phyloP scores from a whole-genome alignment of 208 protist genomes.

The Crithidia expoeki region DNA sequence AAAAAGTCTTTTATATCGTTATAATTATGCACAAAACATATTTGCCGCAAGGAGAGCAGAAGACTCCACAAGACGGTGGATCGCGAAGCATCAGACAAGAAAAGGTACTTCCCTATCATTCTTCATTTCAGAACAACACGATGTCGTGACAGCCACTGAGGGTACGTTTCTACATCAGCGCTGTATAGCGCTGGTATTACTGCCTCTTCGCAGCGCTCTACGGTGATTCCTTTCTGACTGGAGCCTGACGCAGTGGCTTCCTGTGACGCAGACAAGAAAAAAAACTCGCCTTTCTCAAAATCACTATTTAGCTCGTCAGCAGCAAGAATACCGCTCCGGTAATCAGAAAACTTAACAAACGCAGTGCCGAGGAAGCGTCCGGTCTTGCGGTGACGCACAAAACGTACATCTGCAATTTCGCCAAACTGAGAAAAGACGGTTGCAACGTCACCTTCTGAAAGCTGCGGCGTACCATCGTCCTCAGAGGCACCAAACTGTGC shows the following conservation, averaged over 20 bases:
- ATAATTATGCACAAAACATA: too few species aligned
- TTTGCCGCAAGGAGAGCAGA: neutral
- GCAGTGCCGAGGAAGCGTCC: conserved; percentile 80
- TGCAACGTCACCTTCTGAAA: conserved; percentile 84
- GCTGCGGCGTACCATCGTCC: conserved; percentile 20
- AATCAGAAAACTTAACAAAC: conserved; percentile 80
- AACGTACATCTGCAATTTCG: conserved; percentile 75
- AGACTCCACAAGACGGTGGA: too few species aligned
- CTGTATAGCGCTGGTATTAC: conserved; percentile 47
- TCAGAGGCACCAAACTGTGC: neutral
- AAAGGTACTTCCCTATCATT: too few species aligned
- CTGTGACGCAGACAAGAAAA: conserved; percentile 46
- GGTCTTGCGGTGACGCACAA: conserved; percentile 69
- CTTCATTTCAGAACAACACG: neutral
- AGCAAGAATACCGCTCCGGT: conserved; percentile 74
- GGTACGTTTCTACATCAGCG: conserved; percentile 45
- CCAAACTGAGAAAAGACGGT: conserved; percentile 92
- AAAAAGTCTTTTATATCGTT: too few species aligned
- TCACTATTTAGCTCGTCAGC: conserved; percentile 84
- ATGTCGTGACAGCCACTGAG: conserved; percentile 45
- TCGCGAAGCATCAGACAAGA: too few species aligned
- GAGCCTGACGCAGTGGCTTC: neutral
- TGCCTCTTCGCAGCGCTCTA: conserved; percentile 79
- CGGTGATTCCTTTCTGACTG: conserved; percentile 52
- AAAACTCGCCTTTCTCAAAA: conserved; percentile 53